Conservation (phyloP, 768 basidiomycete genomes). For the Solioccasus polychromus region DNA sequence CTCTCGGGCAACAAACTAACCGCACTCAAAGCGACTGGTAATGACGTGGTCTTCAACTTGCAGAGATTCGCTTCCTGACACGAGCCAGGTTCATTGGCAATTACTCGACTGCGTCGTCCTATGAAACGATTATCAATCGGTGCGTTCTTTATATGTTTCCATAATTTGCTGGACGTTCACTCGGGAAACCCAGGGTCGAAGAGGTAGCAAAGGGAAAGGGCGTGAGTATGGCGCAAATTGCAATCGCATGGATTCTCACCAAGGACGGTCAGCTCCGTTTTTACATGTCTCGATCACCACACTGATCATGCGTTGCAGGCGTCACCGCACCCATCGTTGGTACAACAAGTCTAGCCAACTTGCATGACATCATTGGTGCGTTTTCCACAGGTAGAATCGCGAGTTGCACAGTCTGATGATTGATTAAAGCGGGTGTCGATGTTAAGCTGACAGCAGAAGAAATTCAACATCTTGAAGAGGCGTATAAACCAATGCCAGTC, state of each 20-base stretch:
- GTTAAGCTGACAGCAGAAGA: constrained; percentile 49
- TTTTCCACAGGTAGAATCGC: neutral
- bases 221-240: constrained; percentile 42
- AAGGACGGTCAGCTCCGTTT: constrained; percentile 26
- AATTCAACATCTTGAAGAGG: constrained; percentile 42
- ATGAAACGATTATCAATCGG: constrained; percentile 30
- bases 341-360: constrained; percentile 37
- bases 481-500: constrained; percentile 40
- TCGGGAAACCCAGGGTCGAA: constrained; percentile 32
- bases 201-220: constrained; percentile 37
- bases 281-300: neutral
- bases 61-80: constrained; percentile 4
- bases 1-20: constrained; percentile 29
- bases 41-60: neutral
- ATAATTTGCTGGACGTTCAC: neutral
- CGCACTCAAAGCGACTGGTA: constrained; percentile 26
- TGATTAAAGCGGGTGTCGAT: constrained; percentile 31
- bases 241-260: constrained; percentile 38
- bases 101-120: constrained; percentile 23
- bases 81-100: constrained; percentile 21
- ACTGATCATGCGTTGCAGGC: constrained; percentile 10
- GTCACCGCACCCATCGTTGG: constrained; percentile 47
- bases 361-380: constrained; percentile 41
- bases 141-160: neutral
- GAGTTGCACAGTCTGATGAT: constrained; percentile 4